Evolutionary conservation across 2,329 filamentous ascomycete species (phyloP), one percentile per base, ranked within the genome.

Genomic region (Calonectria hongkongensis): DNA sequence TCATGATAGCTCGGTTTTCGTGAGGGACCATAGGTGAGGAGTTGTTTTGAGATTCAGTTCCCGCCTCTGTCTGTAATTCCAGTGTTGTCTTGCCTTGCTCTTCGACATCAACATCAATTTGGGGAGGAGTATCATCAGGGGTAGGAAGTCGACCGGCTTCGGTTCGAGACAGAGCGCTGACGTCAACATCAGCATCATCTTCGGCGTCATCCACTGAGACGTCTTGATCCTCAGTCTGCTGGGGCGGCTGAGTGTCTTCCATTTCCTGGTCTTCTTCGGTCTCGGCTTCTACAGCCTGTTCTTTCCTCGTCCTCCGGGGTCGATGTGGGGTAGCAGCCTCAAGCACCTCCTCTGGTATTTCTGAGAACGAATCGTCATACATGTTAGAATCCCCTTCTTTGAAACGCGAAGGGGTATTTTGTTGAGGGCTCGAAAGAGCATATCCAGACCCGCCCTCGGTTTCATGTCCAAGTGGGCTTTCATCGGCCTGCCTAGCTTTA

Each of bases 321-420:
- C 78, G 84, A 33, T 79, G 81, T 1, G 86, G 88, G 1, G 86
- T 89, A 5, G 88, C 89, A 33, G 88, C 88, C 16, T 84, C 85
- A 4, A 91, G 85, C 2, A 90, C 82, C 4, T 81, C 84, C 18
- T 88, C 86, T 0, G 89, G 88, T 18, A 91, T 89, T 65, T 90
- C 88, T 0, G 89, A 91, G 75, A 91, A 91, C 0, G 89, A 90
- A 73, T 91, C 89, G 1, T 90, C 88, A 54, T 90, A 89, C 33
- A 80, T 63, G 47, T 81, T 82, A 2, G 82, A 79, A 27, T 84
- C 82, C 2, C 84, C 80, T 2, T 81, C 76, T 3, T 78, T 79
- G 0, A 75, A 65, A 12, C 47, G 58, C 6, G 54, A 72, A 36
- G 78, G 68, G 43, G 41, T 62, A 60, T 54, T 36, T 63, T 18